phyloP scores from a whole-genome alignment of 2,329 filamentous ascomycete genomes.

The Aspergillus carbonarius region DNA sequence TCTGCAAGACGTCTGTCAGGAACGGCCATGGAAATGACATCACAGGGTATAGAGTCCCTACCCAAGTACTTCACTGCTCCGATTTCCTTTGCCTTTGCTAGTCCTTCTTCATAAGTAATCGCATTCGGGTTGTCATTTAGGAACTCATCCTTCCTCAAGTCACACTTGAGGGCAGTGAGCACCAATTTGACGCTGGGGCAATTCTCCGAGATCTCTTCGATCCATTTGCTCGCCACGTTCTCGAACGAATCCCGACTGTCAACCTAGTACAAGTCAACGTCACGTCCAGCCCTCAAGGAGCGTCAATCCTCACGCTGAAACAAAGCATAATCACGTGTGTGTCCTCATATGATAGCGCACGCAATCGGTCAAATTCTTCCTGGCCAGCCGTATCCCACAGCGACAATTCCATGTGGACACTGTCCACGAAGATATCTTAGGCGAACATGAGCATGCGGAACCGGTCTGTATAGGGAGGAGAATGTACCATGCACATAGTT shows the following conservation, averaged over 20 bases:
- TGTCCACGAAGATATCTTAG: conserved; percentile 95
- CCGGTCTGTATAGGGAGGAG: background rate
- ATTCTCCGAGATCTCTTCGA: conserved; percentile 96
- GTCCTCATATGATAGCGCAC: conserved; percentile 95
- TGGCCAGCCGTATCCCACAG: conserved; percentile 98
- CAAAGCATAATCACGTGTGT: conserved; percentile 99
- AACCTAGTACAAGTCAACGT: conserved; percentile 49
- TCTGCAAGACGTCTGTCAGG: conserved; percentile 53
- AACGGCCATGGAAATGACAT: background rate
- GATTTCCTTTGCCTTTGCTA: conserved; percentile 88
- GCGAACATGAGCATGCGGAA: conserved; percentile 21
- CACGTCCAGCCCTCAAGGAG: background rate
- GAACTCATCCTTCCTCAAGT: conserved; percentile 78
- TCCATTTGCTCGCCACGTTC: conserved; percentile 99
- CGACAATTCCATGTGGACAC: conserved; percentile 92
- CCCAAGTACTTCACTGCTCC: conserved; percentile 87
- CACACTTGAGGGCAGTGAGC: conserved; percentile 93
- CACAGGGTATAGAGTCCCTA: conserved; percentile 34
- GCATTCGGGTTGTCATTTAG: conserved; percentile 63
- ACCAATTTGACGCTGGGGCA: conserved; percentile 94
- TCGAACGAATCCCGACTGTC: conserved; percentile 95
- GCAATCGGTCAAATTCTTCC: conserved; percentile 96
- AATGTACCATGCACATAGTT: conserved; percentile 93
- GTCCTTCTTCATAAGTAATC: conserved; percentile 86
- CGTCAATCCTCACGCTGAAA: conserved; percentile 65